These are phyloP conservation scores for Taphrina pruni DNA, from an alignment of 1,139 yeast genomes.

Conservation along the genomic window DNA sequence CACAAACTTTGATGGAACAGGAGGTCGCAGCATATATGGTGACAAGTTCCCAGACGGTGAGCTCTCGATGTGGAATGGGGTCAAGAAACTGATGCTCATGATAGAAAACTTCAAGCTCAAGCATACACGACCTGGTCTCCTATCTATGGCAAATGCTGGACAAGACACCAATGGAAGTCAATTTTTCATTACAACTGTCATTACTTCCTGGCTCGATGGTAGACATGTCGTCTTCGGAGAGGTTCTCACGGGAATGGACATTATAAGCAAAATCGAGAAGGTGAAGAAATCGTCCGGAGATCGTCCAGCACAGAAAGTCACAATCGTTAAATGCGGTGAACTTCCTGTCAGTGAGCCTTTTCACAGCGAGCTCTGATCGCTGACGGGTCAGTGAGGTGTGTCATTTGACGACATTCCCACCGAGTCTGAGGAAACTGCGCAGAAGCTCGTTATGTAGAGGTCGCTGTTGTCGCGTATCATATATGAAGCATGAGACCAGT, in stretches of 20 bases:
- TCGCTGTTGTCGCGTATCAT: no score
- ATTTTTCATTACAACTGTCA: constrained; percentile 80
- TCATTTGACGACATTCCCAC: background rate
- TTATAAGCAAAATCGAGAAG: constrained; percentile 76
- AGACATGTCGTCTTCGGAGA: constrained; percentile 97
- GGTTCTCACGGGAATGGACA: constrained; percentile 79
- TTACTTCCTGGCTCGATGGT: constrained; percentile 76
- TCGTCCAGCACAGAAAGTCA: constrained; percentile 68
- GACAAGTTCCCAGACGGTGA: constrained; percentile 92
- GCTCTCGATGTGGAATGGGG: background rate
- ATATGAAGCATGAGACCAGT: no score
- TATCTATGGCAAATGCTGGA: constrained; percentile 95
- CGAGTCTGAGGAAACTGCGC: no score
- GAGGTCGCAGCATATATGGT: constrained; percentile 94
- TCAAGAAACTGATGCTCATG: background rate
- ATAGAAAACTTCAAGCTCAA: constrained; percentile 63
- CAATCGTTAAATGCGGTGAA: constrained; percentile 80
- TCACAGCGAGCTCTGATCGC: constrained; percentile 34
- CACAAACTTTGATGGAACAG: constrained; percentile 86
- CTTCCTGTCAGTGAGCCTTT: constrained; percentile 54
- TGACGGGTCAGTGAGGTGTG: constrained; percentile 9
- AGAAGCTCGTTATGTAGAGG: no score
- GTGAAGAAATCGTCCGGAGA: constrained; percentile 53
- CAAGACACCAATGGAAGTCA: constrained; percentile 96
- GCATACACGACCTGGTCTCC: constrained; percentile 77